These are phyloP conservation scores for Heracleum sosnowskyi DNA, from an alignment of 129 eudicot species.

Conservation along the genomic window DNA sequence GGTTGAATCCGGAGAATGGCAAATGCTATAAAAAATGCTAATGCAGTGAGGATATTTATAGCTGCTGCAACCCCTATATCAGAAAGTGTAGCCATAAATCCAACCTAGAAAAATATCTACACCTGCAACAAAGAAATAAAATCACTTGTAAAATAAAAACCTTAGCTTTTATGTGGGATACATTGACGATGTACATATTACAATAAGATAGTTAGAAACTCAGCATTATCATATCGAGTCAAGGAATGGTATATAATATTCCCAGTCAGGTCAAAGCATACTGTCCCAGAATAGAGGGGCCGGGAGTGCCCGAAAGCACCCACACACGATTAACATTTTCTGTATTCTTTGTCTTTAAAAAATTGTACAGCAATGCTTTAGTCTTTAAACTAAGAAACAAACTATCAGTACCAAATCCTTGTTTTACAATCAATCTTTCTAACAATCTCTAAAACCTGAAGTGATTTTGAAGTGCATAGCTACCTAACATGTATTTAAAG, in stretches of 20 bases:
- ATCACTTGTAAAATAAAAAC: not conserved
- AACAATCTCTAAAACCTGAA: not conserved
- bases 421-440: not conserved
- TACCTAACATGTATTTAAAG: too few species aligned
- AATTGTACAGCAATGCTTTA: not conserved
- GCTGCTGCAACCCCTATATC: conserved; percentile 7
- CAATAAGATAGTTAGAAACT: not conserved
- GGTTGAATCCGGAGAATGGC: conserved; percentile 11
- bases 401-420: not conserved
- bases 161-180: not conserved
- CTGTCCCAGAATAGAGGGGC: not conserved
- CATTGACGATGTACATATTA: not conserved
- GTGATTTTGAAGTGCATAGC: not conserved
- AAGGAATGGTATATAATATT: not conserved
- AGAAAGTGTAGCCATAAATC: conserved; percentile 2
- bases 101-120: not conserved
- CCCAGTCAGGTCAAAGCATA: not conserved
- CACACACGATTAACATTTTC: not conserved
- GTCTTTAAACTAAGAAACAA: not conserved
- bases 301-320: not conserved
- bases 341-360: not conserved
- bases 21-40: not conserved
- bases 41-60: not conserved
- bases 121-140: not conserved
- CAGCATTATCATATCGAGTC: not conserved